Percentiles rank a stretch among this genome's conserved stretches.
Conservation (phyloP, 176 grass and related monocot genomes). For the Musa itinerans region DNA sequence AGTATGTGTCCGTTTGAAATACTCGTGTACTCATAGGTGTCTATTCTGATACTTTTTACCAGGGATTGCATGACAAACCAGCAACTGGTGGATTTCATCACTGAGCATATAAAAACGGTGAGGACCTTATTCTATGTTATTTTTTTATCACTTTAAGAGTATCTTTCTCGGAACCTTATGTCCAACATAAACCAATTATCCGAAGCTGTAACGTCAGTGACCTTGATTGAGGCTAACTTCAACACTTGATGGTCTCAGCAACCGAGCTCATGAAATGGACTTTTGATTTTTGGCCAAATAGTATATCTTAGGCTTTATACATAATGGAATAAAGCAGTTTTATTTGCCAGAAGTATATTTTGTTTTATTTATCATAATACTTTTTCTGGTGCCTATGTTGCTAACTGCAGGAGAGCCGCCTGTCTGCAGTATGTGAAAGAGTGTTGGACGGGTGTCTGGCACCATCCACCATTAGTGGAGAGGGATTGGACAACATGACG, state of each 20-base stretch:
- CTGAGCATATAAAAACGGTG: constrained; percentile 65
- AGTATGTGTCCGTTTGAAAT: no score
- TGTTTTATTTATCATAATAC: background rate
- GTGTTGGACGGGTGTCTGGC: constrained; percentile 83
- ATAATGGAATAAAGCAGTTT: background rate
- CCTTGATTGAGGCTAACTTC: no score
- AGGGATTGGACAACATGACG: constrained; percentile 97
- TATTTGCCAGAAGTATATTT: background rate
- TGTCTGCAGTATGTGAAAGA: constrained; percentile 75
- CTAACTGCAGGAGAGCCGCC: constrained; percentile 51
- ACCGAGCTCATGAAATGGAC: no score
- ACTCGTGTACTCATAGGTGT: no score
- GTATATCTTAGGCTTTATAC: background rate
- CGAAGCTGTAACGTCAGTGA: no score
- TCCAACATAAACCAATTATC: background rate
- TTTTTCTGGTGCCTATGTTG: background rate
- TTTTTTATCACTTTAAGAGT: background rate
- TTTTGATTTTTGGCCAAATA: no score
- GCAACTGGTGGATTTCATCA: constrained; percentile 86
- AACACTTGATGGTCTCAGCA: no score
- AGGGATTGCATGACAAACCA: constrained; percentile 99
- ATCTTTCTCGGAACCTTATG: background rate
- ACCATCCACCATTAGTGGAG: constrained; percentile 51
- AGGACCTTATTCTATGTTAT: constrained; percentile 19
- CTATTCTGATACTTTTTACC: background rate